Percentiles rank a stretch among this genome's conserved stretches.
Evolutionary conservation across 129 eudicot species (phyloP).

Genomic region (Centrapalus pauciflorus): DNA sequence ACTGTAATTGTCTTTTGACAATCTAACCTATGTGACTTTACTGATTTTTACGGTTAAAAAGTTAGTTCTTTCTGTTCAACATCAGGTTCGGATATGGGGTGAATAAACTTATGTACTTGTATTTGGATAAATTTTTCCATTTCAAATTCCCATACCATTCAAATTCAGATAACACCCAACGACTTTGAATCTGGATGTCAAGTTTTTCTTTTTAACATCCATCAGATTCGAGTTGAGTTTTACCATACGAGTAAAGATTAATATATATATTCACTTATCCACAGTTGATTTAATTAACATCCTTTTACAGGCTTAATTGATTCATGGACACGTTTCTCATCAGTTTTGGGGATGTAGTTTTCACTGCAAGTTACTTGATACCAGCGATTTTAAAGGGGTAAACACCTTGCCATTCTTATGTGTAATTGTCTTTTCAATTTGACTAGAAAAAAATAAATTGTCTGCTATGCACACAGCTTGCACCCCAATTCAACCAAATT

Average conservation of each 20-base stretch:
- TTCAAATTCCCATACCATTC: background rate
- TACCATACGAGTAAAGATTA: background rate
- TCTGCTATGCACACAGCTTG: background rate
- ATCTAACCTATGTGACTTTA: background rate
- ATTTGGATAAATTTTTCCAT: background rate
- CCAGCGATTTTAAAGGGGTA: background rate
- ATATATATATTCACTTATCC: conserved; percentile 5
- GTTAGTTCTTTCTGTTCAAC: background rate
- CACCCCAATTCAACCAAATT: background rate
- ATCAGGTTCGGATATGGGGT: background rate
- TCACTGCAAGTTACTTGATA: background rate
- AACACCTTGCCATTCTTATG: background rate
- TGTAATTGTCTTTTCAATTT: background rate
- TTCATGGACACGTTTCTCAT: background rate
- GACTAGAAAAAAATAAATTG: no score
- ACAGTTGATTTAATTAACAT: background rate
- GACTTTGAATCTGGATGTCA: background rate
- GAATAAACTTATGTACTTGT: background rate
- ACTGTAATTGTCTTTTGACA: background rate
- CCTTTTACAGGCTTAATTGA: background rate
- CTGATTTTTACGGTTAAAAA: background rate
- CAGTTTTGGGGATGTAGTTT: background rate
- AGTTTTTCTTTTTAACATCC: background rate
- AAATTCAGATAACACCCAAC: background rate
- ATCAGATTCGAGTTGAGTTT: background rate